These are phyloP conservation scores for Lactarius hatsudake DNA, from an alignment of 768 basidiomycete genomes.

Conservation along the genomic window DNA sequence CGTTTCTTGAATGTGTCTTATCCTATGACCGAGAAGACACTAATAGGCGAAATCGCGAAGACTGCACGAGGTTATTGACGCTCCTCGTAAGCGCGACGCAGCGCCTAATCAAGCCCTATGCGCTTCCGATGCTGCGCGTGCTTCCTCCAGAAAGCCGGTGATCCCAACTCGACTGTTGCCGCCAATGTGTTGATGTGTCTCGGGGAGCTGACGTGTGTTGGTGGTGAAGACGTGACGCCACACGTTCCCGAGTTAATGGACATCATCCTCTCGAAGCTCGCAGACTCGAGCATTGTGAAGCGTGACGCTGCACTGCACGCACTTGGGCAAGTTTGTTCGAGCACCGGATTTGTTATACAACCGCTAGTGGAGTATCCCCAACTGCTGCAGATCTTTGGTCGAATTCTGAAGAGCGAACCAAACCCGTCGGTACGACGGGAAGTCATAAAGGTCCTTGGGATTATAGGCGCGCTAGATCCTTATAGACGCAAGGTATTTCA, in stretches of 20 bases:
- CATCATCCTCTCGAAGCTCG: conserved; percentile 82
- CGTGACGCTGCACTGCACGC: conserved; percentile 93
- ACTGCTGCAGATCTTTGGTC: conserved; percentile 78
- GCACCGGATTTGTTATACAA: conserved; percentile 90
- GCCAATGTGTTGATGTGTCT: conserved; percentile 92
- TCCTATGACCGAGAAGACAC: conserved; percentile 16
- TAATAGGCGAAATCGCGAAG: conserved; percentile 77
- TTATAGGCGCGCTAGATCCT: conserved; percentile 93
- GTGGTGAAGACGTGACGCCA: conserved; percentile 84
- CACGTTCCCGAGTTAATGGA: conserved; percentile 87
- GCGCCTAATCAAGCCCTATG: conserved; percentile 92
- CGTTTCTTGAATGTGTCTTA: background rate
- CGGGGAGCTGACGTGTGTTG: conserved; percentile 89
- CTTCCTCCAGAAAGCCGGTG: conserved; percentile 89
- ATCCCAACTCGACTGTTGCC: conserved; percentile 81
- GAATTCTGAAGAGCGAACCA: conserved; percentile 81
- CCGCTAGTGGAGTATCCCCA: conserved; percentile 91
- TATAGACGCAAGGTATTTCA: conserved; percentile 82
- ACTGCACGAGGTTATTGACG: conserved; percentile 87
- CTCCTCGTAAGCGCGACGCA: conserved; percentile 89
- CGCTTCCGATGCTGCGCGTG: conserved; percentile 90
- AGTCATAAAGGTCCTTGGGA: conserved; percentile 92
- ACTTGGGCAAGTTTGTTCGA: conserved; percentile 92
- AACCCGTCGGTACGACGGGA: conserved; percentile 73
- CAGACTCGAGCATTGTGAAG: conserved; percentile 86